These are phyloP conservation scores for Vickermania spadyakhi DNA, from an alignment of 208 protist species.

Conservation along the genomic window DNA sequence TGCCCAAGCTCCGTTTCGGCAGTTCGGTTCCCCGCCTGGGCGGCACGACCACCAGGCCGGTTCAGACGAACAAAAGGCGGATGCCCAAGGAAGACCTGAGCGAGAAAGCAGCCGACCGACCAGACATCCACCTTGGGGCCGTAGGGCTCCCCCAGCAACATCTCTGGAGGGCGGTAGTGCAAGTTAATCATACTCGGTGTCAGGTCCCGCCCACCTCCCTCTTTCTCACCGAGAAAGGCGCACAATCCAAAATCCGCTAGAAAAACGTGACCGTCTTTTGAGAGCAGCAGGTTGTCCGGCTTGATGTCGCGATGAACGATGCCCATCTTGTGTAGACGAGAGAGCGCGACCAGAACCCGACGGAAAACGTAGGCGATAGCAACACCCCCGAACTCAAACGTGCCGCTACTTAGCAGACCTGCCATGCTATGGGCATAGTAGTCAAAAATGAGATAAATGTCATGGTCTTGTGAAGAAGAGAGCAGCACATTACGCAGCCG, in stretches of 20 bases:
- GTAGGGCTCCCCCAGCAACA: slow-evolving; percentile 89
- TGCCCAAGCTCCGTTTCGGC: slow-evolving; percentile 64
- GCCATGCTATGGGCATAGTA: slow-evolving; percentile 64
- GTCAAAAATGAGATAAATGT: slow-evolving; percentile 76
- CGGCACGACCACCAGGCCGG: slow-evolving; percentile 3
- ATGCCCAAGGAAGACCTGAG: slow-evolving; percentile 90
- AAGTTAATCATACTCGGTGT: slow-evolving; percentile 94
- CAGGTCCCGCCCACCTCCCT: slow-evolving; percentile 18
- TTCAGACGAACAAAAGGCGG: slow-evolving; percentile 61
- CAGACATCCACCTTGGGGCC: slow-evolving; percentile 90
- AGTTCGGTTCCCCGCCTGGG: slow-evolving; percentile 11
- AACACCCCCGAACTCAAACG: slow-evolving; percentile 35
- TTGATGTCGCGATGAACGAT: slow-evolving; percentile 92
- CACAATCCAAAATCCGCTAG: slow-evolving; percentile 83
- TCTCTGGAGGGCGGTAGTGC: slow-evolving; percentile 93
- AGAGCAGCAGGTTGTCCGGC: slow-evolving; percentile 79
- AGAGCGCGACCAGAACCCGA: slow-evolving; percentile 38
- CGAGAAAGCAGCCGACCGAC: slow-evolving; percentile 91
- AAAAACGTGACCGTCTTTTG: slow-evolving; percentile 45
- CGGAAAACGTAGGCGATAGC: slow-evolving; percentile 79
- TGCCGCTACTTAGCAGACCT: slow-evolving; percentile 39
- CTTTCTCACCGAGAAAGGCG: slow-evolving; percentile 21
- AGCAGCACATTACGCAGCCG: slow-evolving; percentile 70
- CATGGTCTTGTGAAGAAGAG: slow-evolving; percentile 27
- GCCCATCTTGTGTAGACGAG: slow-evolving; percentile 71